Percentiles rank a stretch among this genome's conserved stretches.
Conservation (phyloP, 75 land plant species). For the Cunninghamia lanceolata region DNA sequence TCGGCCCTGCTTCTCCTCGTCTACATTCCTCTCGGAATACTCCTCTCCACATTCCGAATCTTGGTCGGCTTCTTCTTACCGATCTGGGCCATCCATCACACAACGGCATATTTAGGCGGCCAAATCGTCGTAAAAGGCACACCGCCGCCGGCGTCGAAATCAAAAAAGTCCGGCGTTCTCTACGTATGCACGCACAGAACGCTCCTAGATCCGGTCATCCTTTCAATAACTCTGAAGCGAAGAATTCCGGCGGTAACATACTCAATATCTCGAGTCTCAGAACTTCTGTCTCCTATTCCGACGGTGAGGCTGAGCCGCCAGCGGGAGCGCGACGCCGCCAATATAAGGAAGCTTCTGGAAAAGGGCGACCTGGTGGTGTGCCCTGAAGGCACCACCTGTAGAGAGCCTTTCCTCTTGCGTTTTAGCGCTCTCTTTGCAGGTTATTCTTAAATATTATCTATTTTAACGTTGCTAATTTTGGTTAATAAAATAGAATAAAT, state of each 20-base stretch:
- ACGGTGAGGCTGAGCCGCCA: conserved; percentile 79
- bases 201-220: conserved; percentile 83
- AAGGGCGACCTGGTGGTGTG: conserved; percentile 79
- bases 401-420: conserved; percentile 88
- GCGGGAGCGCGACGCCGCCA: conserved; percentile 62
- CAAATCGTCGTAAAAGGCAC: conserved; percentile 54
- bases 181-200: conserved; percentile 92
- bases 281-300: conserved; percentile 81
- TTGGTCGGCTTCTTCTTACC: conserved; percentile 51
- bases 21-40: conserved; percentile 85
- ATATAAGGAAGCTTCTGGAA: conserved; percentile 50
- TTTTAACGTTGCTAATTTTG: too few relatives aligned
- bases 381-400: conserved; percentile 96
- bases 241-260: conserved; percentile 86
- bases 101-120: conserved; percentile 51
- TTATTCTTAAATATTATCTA: too few relatives aligned
- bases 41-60: conserved; percentile 55
- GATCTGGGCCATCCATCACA: conserved; percentile 36
- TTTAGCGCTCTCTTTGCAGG: conserved; percentile 89
- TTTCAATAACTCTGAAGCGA: conserved; percentile 64
- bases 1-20: conserved; percentile 58
- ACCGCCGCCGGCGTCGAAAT: conserved; percentile 45
- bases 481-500: too few relatives aligned
- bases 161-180: conserved; percentile 46
- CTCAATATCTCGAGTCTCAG: conserved; percentile 79